A percentile compares a stretch with the other conserved stretches of the same genome.
Conservation (phyloP, 306 rosid genomes). For the Sesbania bispinosa region DNA sequence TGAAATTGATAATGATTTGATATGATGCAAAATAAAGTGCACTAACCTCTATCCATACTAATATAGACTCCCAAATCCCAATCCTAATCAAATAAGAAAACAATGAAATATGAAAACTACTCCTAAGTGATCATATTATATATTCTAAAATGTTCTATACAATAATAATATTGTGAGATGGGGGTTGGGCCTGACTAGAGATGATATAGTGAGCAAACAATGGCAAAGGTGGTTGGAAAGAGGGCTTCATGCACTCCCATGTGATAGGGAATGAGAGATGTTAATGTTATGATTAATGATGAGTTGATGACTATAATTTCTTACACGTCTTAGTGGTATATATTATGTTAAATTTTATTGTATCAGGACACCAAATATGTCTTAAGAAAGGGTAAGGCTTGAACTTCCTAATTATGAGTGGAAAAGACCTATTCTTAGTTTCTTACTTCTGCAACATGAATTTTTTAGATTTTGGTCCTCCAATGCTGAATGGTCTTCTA, state of each 20-base stretch:
- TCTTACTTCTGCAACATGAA: background rate
- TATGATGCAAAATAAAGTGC: background rate
- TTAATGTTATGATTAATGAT: background rate
- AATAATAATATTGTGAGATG: background rate
- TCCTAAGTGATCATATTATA: background rate
- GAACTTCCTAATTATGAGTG: background rate
- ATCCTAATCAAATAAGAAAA: background rate
- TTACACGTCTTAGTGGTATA: background rate
- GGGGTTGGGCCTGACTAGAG: too few relatives aligned
- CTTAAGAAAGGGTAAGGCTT: background rate
- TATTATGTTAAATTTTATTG: background rate
- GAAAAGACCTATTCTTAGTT: background rate
- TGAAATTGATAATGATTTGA: background rate
- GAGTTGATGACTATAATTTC: background rate
- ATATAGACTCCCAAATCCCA: background rate
- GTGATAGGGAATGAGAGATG: background rate
- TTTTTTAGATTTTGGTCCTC: background rate
- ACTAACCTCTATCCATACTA: background rate
- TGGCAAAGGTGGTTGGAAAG: too few relatives aligned
- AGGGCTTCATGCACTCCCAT: too few relatives aligned
- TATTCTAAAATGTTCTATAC: background rate
- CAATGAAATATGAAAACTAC: background rate
- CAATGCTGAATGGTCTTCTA: conserved; percentile 4
- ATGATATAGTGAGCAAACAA: too few relatives aligned
- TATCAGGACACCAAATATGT: background rate